phyloP scores from a whole-genome alignment of 306 rosid species.

The Cicer cuneatum region DNA sequence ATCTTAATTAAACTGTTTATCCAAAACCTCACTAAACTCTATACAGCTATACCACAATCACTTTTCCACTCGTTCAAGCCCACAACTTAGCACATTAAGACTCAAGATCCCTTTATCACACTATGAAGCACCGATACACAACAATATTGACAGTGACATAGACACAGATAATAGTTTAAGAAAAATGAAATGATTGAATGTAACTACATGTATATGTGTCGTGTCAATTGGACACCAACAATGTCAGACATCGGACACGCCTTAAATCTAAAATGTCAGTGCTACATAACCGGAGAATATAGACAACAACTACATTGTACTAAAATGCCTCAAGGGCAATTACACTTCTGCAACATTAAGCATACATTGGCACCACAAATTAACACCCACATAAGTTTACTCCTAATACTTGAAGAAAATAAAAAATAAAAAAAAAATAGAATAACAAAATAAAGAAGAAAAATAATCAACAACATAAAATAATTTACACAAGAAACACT shows the following conservation, averaged over 20 bases:
- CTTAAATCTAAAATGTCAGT: neutral
- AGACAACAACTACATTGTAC: constrained; percentile 18
- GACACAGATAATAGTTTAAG: neutral
- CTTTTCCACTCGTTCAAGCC: constrained; percentile 5
- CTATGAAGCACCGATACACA: neutral
- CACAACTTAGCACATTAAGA: constrained; percentile 3
- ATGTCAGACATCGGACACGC: neutral
- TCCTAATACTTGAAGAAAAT: neutral
- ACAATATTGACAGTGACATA: neutral
- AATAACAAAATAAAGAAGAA: neutral
- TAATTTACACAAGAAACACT: neutral
- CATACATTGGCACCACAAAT: constrained; percentile 29
- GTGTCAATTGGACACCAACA: too few relatives aligned
- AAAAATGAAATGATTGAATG: neutral
- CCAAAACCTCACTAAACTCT: neutral
- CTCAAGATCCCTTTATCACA: neutral
- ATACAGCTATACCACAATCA: neutral
- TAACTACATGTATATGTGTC: neutral
- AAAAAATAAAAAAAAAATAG: neutral
- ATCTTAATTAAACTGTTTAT: neutral
- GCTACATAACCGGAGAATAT: neutral
- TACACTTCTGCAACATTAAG: constrained; percentile 25
- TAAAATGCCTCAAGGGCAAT: constrained; percentile 14
- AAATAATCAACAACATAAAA: neutral
- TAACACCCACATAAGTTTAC: neutral